These are phyloP conservation scores for Chenopodium quinoa DNA, from an alignment of 148 eudicot genomes.

Conservation along the genomic window DNA sequence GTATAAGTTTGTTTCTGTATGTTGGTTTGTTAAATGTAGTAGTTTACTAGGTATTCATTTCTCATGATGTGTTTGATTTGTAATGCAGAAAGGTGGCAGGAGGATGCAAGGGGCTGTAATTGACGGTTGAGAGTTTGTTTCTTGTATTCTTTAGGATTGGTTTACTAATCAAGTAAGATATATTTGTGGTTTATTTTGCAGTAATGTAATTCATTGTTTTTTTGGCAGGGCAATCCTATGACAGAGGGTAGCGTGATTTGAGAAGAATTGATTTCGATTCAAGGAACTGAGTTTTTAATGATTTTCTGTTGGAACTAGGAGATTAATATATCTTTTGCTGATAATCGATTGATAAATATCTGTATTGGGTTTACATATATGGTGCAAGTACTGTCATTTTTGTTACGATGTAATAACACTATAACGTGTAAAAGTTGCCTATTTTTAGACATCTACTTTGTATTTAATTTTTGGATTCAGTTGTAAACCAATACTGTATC, in stretches of 20 bases:
- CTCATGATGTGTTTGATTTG: constrained; percentile 9
- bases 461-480: not conserved
- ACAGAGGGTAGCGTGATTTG: constrained; percentile 8
- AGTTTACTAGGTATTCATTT: not conserved
- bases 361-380: not conserved
- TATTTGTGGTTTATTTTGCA: not conserved
- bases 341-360: too few relatives aligned
- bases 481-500: not conserved
- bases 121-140: constrained; percentile 11
- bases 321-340: not conserved
- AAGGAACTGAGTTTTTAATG: not conserved
- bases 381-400: not conserved
- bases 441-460: not conserved
- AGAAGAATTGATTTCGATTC: not conserved
- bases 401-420: not conserved
- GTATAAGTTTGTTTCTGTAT: not conserved
- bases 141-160: not conserved
- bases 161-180: constrained; percentile 3
- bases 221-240: constrained; percentile 14
- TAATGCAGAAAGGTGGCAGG: constrained; percentile 28
- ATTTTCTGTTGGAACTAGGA: not conserved
- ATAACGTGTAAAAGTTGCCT: not conserved
- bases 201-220: not conserved
- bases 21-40: not conserved
- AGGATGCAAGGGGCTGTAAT: constrained; percentile 13